phyloP scores from a whole-genome alignment of 371 early-diverging fungal species.

The Syncephalastrum sp. region DNA sequence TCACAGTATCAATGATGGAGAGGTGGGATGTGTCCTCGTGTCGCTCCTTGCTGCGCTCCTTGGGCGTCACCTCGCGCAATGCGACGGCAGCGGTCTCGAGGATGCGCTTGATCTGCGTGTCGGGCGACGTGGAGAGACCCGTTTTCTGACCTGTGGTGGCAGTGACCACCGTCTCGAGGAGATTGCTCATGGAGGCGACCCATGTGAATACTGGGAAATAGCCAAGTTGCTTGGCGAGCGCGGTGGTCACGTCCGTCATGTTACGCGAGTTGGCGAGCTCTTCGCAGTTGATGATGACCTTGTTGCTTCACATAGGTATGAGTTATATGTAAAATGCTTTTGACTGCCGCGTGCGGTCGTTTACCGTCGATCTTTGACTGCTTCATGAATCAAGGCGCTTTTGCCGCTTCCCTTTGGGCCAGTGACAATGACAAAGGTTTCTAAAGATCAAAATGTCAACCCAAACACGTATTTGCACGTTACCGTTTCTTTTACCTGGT shows the following conservation, averaged over 20 bases:
- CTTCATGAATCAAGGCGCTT: constrained; percentile 54
- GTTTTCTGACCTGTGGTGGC: constrained; percentile 88
- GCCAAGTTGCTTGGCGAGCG: constrained; percentile 73
- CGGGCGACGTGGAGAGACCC: constrained; percentile 60
- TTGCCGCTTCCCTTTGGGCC: constrained; percentile 68
- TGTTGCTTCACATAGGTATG: constrained; percentile 39
- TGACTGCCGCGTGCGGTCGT: background rate
- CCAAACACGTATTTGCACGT: background rate
- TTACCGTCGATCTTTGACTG: constrained; percentile 50
- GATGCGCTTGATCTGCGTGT: constrained; percentile 61
- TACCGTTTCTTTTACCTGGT: constrained; percentile 50
- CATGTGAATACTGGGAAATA: constrained; percentile 85
- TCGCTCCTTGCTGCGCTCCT: constrained; percentile 6
- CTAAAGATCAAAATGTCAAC: constrained; percentile 18
- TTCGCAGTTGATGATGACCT: constrained; percentile 78
- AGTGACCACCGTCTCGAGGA: constrained; percentile 77
- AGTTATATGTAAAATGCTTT: no score
- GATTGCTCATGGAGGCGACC: constrained; percentile 63
- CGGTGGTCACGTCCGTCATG: constrained; percentile 65
- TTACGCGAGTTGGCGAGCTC: constrained; percentile 72
- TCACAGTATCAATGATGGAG: no score
- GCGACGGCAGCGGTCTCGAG: constrained; percentile 61
- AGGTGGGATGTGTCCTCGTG: no score
- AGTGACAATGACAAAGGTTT: constrained; percentile 59
- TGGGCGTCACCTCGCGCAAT: constrained; percentile 41